These are phyloP conservation scores for Collybiopsis confluens DNA, from an alignment of 768 basidiomycete species.

Conservation along the genomic window DNA sequence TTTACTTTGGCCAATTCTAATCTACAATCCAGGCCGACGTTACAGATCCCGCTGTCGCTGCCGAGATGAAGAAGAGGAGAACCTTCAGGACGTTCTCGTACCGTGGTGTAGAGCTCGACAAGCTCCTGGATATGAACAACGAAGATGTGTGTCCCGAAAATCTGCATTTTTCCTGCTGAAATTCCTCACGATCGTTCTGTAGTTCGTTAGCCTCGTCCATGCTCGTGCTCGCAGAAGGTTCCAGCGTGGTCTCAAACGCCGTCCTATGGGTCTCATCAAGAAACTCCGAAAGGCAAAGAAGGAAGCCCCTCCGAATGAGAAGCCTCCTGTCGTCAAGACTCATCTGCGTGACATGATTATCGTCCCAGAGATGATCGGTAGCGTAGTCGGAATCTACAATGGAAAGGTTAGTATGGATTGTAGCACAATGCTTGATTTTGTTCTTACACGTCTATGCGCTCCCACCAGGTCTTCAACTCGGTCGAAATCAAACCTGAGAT, in stretches of 20 bases:
- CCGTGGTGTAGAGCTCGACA: slow-evolving; percentile 97
- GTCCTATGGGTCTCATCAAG: slow-evolving; percentile 98
- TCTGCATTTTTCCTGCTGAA: background rate
- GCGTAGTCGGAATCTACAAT: slow-evolving; percentile 97
- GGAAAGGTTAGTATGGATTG: slow-evolving; percentile 64
- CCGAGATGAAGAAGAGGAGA: slow-evolving; percentile 97
- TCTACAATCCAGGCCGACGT: slow-evolving; percentile 76
- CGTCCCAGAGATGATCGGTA: slow-evolving; percentile 99
- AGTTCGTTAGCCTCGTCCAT: slow-evolving; percentile 76
- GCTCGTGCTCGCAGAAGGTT: slow-evolving; percentile 98
- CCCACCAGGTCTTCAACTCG: slow-evolving; percentile 76
- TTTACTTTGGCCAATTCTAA: background rate
- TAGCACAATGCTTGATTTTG: background rate
- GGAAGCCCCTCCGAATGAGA: slow-evolving; percentile 98
- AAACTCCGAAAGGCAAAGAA: slow-evolving; percentile 99
- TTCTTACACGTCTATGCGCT: background rate
- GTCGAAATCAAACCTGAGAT: slow-evolving; percentile 99
- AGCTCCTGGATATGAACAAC: slow-evolving; percentile 93
- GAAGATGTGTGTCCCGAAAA: slow-evolving; percentile 70
- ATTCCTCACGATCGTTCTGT: background rate
- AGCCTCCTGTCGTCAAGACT: slow-evolving; percentile 98
- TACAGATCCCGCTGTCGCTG: slow-evolving; percentile 91
- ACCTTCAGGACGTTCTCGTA: slow-evolving; percentile 99
- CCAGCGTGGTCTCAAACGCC: slow-evolving; percentile 97
- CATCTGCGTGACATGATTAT: slow-evolving; percentile 99